Conservation (phyloP, 768 basidiomycete species). For the Calocera viscosa region DNA sequence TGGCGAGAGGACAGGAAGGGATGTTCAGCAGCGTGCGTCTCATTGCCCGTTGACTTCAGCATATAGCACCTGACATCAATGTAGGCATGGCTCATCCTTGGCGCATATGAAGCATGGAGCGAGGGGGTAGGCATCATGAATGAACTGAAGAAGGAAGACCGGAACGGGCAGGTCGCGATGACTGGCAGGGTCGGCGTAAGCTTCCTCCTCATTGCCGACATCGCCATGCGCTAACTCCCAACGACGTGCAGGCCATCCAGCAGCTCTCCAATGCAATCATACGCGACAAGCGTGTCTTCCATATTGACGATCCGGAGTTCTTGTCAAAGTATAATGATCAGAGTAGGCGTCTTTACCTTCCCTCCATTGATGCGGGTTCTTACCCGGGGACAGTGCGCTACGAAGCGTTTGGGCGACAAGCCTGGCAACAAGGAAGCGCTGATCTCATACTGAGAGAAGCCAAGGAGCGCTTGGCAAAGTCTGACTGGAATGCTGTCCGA, state of each 20-base stretch:
- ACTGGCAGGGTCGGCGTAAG: background rate
- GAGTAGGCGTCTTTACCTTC: constrained; percentile 22
- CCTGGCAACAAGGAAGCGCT: constrained; percentile 29
- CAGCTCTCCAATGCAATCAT: constrained; percentile 31
- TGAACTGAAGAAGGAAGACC: background rate
- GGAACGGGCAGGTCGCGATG: constrained; percentile 5
- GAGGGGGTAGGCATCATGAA: constrained; percentile 17
- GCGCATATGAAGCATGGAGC: constrained; percentile 12
- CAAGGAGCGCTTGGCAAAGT: constrained; percentile 18
- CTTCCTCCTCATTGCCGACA: background rate
- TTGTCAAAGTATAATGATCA: constrained; percentile 30
- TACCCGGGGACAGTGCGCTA: constrained; percentile 24
- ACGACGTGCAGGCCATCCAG: background rate
- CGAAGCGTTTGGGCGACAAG: constrained; percentile 23
- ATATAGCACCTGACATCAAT: constrained; percentile 14
- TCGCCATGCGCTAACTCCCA: background rate
- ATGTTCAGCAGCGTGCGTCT: background rate
- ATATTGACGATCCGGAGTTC: constrained; percentile 27
- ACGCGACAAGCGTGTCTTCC: constrained; percentile 32
- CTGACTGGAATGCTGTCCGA: constrained; percentile 26
- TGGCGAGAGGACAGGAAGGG: background rate
- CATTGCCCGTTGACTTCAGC: background rate
- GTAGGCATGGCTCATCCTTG: constrained; percentile 23
- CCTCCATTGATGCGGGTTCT: background rate
- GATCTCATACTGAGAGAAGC: constrained; percentile 28